phyloP scores from a whole-genome alignment of 306 rosid genomes.

The Clitoria ternatea region DNA sequence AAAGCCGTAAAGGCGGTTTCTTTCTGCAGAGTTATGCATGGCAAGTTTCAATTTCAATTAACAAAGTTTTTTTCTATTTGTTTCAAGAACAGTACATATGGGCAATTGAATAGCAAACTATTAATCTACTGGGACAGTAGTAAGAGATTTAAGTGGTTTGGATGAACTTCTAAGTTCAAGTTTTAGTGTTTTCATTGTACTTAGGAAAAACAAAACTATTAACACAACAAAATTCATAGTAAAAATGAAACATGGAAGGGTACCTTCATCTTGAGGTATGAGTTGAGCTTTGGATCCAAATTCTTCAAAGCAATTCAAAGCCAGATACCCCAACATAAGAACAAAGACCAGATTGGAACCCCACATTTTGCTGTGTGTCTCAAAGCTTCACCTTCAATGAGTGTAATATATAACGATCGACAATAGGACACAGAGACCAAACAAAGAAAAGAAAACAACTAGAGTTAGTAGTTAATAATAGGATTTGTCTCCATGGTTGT shows the following conservation, averaged over 20 bases:
- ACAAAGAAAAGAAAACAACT: not conserved
- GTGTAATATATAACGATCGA: not conserved
- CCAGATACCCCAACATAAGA: constrained; percentile 24
- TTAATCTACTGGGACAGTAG: no score
- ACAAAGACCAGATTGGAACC: constrained; percentile 10
- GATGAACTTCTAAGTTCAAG: no score
- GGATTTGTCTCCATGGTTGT: not conserved
- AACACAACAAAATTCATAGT: not conserved
- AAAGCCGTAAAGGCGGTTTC: not conserved
- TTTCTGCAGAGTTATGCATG: not conserved
- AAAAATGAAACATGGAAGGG: not conserved
- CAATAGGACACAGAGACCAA: not conserved
- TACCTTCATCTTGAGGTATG: constrained; percentile 68
- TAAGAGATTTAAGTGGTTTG: no score
- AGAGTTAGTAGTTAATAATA: not conserved
- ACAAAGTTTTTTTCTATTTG: not conserved
- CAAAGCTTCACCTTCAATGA: not conserved
- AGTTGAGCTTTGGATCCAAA: constrained; percentile 54
- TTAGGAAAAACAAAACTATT: not conserved
- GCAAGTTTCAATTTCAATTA: not conserved
- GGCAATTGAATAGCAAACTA: no score
- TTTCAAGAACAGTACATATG: not conserved
- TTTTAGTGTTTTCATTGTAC: no score
- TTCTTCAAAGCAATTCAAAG: constrained; percentile 31
- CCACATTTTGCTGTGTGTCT: constrained; percentile 33